Conservation (phyloP, 2,329 filamentous ascomycete species). For the Ascochyta pisi region DNA sequence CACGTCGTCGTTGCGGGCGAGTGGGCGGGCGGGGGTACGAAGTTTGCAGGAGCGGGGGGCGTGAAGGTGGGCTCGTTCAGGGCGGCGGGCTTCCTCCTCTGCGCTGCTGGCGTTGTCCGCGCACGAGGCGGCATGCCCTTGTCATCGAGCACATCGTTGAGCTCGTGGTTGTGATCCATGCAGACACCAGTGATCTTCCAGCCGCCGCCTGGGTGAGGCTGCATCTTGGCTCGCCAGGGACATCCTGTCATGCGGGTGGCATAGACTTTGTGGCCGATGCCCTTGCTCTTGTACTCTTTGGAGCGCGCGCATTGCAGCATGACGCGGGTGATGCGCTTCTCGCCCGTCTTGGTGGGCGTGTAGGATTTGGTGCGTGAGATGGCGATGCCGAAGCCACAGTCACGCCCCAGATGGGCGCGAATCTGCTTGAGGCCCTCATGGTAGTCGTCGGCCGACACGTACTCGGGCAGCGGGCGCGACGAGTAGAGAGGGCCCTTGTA, state of each 20-base stretch:
- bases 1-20: conserved; percentile 10
- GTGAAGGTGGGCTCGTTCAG: conserved; percentile 2
- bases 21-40: conserved; percentile 1
- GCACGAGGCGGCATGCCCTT: conserved; percentile 22
- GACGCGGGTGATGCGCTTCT: conserved; percentile 19
- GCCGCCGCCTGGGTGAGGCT: conserved; percentile 17
- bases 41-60: conserved; percentile 12
- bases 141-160: conserved; percentile 20
- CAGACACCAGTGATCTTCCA: conserved; percentile 17
- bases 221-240: conserved; percentile 21
- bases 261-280: conserved; percentile 15
- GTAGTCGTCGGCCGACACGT: conserved; percentile 20
- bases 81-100: not conserved
- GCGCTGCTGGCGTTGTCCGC: conserved; percentile 2
- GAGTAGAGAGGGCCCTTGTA: conserved; percentile 9
- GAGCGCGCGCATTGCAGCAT: conserved; percentile 23
- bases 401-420: conserved; percentile 19
- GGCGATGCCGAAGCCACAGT: conserved; percentile 21
- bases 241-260: conserved; percentile 22
- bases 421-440: conserved; percentile 24
- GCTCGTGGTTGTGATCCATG: conserved; percentile 19
- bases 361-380: conserved; percentile 24
- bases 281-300: conserved; percentile 24
- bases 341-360: conserved; percentile 17
- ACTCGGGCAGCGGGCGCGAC: conserved; percentile 16